Conservation (phyloP, 2,329 filamentous ascomycete genomes). For the Penicillium sp. region DNA sequence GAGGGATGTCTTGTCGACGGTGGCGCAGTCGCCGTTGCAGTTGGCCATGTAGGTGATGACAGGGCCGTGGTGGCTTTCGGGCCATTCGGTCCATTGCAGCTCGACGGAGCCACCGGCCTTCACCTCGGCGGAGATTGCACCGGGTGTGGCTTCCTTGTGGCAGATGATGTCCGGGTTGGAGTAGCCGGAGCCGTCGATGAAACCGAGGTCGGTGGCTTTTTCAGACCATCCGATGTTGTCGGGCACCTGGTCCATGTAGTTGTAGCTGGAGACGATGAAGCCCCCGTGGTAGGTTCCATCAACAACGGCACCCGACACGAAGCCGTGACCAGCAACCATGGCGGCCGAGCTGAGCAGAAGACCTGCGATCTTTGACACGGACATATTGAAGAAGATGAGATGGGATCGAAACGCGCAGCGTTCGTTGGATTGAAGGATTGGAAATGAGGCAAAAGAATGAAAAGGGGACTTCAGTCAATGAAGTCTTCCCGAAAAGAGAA, state of each 20-base stretch:
- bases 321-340: constrained; percentile 41
- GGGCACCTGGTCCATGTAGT: constrained; percentile 38
- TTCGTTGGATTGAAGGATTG: constrained; percentile 18
- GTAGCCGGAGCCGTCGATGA: constrained; percentile 49
- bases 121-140: constrained; percentile 52
- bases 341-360: constrained; percentile 35
- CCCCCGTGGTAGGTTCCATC: constrained; percentile 40
- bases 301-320: constrained; percentile 35
- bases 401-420: constrained; percentile 32
- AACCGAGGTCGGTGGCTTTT: constrained; percentile 52
- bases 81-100: constrained; percentile 64
- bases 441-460: constrained; percentile 26
- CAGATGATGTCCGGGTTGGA: constrained; percentile 56
- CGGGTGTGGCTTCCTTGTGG: constrained; percentile 56
- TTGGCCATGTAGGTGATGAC: constrained; percentile 62
- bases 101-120: constrained; percentile 58
- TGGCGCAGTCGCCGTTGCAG: constrained; percentile 56
- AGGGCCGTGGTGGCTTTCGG: constrained; percentile 61
- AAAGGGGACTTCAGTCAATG: constrained; percentile 37
- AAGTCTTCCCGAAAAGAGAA: constrained; percentile 30
- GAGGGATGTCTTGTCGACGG: constrained; percentile 52
- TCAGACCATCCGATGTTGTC: constrained; percentile 55
- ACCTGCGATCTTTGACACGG: constrained; percentile 34
- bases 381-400: constrained; percentile 26
- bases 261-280: constrained; percentile 38